These are phyloP conservation scores for Aspergillus amoenus DNA, from an alignment of 2,329 filamentous ascomycete genomes.

Conservation along the genomic window DNA sequence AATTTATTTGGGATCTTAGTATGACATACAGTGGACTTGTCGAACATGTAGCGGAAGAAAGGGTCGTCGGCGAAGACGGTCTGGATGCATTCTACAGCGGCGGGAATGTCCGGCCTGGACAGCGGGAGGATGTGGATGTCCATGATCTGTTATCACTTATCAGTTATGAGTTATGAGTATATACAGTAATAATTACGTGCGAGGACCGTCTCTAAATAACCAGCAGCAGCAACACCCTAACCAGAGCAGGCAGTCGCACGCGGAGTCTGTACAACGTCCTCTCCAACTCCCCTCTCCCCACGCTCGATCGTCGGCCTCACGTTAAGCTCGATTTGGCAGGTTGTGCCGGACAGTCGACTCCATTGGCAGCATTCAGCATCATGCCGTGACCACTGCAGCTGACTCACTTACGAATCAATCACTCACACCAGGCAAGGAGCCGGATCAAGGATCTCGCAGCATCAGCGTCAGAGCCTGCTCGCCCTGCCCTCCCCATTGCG, in stretches of 20 bases:
- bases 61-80: conserved; percentile 66
- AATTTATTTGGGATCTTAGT: not conserved
- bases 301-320: conserved; percentile 1
- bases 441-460: conserved; percentile 13
- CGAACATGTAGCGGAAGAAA: conserved; percentile 65
- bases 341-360: conserved; percentile 1
- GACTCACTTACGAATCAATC: not conserved
- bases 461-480: conserved; percentile 22
- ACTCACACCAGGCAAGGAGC: not conserved
- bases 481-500: conserved; percentile 25
- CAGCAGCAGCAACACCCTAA: not conserved
- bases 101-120: conserved; percentile 60
- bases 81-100: conserved; percentile 65
- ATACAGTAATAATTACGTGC: not conserved
- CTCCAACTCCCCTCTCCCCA: not conserved
- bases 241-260: conserved; percentile 2
- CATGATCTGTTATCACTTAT: conserved; percentile 35
- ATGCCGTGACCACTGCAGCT: not conserved
- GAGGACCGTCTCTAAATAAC: not conserved
- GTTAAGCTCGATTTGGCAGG: conserved; percentile 11
- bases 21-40: conserved; percentile 53
- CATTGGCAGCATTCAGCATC: not conserved
- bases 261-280: conserved; percentile 8
- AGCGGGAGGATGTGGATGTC: conserved; percentile 57
- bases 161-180: not conserved